Conservation (phyloP, 305 asterid species). For the Fraxinus ornus region DNA sequence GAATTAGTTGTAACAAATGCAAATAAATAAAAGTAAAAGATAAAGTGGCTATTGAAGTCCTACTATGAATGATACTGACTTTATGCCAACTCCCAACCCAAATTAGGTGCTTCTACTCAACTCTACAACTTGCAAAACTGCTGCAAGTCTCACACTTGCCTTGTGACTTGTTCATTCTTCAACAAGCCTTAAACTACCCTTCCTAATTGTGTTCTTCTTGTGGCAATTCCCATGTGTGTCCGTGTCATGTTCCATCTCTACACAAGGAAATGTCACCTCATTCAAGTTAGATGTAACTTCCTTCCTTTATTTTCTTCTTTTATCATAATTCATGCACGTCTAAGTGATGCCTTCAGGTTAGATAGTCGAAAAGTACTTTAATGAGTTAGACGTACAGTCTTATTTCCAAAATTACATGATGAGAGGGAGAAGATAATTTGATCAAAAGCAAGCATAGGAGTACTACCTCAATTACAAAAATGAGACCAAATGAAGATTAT, state of each 20-base stretch:
- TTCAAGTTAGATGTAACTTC: not conserved
- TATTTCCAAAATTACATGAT: not conserved
- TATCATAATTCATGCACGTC: not conserved
- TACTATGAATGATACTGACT: not conserved
- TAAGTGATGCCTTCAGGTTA: not conserved
- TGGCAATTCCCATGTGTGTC: not conserved
- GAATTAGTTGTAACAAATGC: constrained; percentile 3
- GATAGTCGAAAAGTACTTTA: not conserved
- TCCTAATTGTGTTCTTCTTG: not conserved
- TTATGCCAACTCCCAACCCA: constrained; percentile 10
- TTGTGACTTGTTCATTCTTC: not conserved
- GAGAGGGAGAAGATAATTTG: not conserved
- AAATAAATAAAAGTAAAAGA: not conserved
- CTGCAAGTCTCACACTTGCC: constrained; percentile 5
- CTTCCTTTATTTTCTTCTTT: not conserved
- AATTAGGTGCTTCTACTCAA: constrained; percentile 9
- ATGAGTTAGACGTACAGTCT: not conserved
- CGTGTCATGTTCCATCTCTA: not conserved
- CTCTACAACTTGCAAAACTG: not conserved
- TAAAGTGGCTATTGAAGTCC: not conserved
- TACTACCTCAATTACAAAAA: not conserved
- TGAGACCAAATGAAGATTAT: not conserved
- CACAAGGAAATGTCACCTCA: not conserved
- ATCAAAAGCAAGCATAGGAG: not conserved
- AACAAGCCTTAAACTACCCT: constrained; percentile 3